Conservation (phyloP, 75 land plant species). For the Selaginella tamariscina region DNA sequence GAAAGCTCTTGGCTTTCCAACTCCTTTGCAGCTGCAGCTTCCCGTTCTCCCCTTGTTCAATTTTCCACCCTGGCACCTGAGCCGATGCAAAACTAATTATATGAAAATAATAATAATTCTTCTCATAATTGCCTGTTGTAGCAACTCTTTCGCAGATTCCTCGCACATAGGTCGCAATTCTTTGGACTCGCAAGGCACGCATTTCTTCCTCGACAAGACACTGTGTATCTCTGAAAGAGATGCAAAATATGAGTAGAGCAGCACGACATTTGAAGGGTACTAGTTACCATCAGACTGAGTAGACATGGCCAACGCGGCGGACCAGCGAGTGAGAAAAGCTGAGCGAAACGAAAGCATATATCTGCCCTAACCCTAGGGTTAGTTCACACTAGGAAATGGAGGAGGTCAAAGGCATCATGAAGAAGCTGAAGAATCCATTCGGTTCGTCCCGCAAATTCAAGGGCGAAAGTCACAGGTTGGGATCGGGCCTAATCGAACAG, state of each 20-base stretch:
- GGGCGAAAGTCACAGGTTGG: conserved; percentile 54
- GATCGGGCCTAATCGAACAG: conserved; percentile 23
- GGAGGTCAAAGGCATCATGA: conserved; percentile 63
- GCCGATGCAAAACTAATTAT: neutral
- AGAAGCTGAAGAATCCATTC: conserved; percentile 69
- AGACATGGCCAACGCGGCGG: too few species aligned
- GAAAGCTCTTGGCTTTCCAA: conserved; percentile 83
- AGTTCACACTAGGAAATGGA: conserved; percentile 45
- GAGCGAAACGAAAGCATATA: too few species aligned
- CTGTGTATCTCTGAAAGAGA: conserved; percentile 18
- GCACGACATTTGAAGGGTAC: too few species aligned
- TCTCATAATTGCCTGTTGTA: conserved; percentile 34
- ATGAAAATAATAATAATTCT: neutral
- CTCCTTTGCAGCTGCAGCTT: conserved; percentile 42
- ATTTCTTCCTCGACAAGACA: conserved; percentile 61
- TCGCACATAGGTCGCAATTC: conserved; percentile 62
- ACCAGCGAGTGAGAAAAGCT: too few species aligned
- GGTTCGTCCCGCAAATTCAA: conserved; percentile 42
- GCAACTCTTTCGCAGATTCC: conserved; percentile 47
- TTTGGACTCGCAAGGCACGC: conserved; percentile 73
- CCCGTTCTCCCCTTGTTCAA: conserved; percentile 43
- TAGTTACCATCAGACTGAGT: too few species aligned
- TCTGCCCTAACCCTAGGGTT: too few species aligned
- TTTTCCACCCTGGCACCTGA: conserved; percentile 70
- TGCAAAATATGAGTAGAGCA: too few species aligned